Evolutionary conservation across 768 basidiomycete genomes (phyloP), one percentile per base, ranked within the genome.

Genomic region (Sarcomyxa edulis): DNA sequence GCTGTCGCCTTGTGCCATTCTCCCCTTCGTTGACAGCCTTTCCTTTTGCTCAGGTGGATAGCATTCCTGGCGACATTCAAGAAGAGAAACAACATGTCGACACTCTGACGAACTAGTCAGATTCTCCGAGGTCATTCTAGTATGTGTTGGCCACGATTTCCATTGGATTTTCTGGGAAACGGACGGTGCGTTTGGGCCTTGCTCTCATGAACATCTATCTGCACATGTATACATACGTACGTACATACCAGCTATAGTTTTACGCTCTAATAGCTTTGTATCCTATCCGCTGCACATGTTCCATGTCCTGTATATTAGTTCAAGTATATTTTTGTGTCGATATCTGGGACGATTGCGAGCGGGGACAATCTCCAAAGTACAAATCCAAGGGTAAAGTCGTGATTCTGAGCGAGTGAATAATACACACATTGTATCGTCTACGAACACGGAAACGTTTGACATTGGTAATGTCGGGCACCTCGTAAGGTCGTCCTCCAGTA

Each of bases 81-180:
- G 74, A 72, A 51, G 79, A 80, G 72, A 73, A 69, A 45, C 77
- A 78, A 9, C 73, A 73, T 54, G 60, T 46, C 20, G 61, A 63
- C 12, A 50, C 20, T 12, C 37, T 61, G 18, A 58, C 55, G 44
- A 53, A 55, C 47, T 43, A 49, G 31, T n/a, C 24, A 46, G 40
- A 48, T 48, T 47, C 46, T 37, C 37, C 37, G 28, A 39, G 30
- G 14, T 32, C 31, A 14, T 14, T 14, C n/a, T 32, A n/a, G 7
- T 23, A 21, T 35, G 33, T 21, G 24, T 14, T 35, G 33, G 16
- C 10, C 7, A 11, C 11, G 19, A 32, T 32, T 8, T 32, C 14
- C 32, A 32, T 19, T 14, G 10, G 15, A 16, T 15, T 7, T 7
- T 15, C 20, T 8, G 9, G 23, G 10, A 23, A 20, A 23, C 5